Base-by-base conservation (phyloP, 306 rosid species). In the Potentilla sterilis region DNA sequence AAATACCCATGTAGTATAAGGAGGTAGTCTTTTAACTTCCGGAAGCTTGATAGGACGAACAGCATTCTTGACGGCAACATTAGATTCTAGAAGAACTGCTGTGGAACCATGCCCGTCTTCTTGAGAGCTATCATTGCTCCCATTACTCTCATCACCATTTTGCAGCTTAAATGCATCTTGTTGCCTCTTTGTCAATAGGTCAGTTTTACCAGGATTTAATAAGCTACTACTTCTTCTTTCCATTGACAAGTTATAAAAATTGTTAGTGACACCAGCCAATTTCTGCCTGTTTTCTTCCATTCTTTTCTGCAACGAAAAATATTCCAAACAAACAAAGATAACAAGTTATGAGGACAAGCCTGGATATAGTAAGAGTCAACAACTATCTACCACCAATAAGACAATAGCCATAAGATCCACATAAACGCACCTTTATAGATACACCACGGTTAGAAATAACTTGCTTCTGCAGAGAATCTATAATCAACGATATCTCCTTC, bases 1-100 rank as follows among this genome's bases (percentile, higher is more conserved):
- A 83, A 96, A 92, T 77, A 92, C 89, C 99, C 99, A 96, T 32
- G 99, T 89, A 62, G 99, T 96, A 86, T 96, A 96, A 76, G 98
- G 93, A 71, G 99, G 97, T 79, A 96, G 77, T 89, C 88, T 87
- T 85, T 86, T 92, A 12, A 86, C 82, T 89, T 92, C 99, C 4
- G 89, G 82, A 64, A 96, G 86, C 85, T 92, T 96, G 63, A 90
- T 86, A 73, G 99, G 98, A 71, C 97, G 98, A 75, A 92, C 97
- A 72, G 96, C 91, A 85, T 89, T 96, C 89, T 90, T 92, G 62
- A 88, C 92, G 44, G 99, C 87, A 78, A 92, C 93, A 84, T 90
- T 92, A 78, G 92, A 89, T 75, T 97, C 99, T 57, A 96, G 82
- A 88, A 96, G 97, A 87, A 96, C 97, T 55, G 99, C 98, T 15